Base-by-base conservation (phyloP, 495 filamentous ascomycete species). In the Hypoxylon fuscum region DNA sequence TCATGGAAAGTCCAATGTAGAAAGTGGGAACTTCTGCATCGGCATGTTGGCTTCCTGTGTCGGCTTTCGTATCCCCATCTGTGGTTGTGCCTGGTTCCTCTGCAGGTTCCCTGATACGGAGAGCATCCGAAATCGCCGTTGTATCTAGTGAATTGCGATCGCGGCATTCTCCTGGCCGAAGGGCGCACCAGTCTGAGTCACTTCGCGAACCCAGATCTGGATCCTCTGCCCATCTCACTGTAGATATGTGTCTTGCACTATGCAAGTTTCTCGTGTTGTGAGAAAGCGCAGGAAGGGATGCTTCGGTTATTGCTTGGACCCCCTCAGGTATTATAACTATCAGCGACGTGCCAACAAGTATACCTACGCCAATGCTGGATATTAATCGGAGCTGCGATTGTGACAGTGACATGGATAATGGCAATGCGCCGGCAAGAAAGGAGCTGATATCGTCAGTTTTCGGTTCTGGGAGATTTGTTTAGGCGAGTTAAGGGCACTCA, bases 311-410 rank as follows among this genome's bases (percentile, higher is more conserved):
- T 5, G 95, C 95, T 68, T 97, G 95, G 44, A 98, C 87, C 12
- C 95, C 95, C 74, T 98, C 95, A 0, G 95, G 95, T 68, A 98
- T 96, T 71, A 98, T 98, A 2, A 98, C 92, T 53, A 98, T 93
- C 64, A 98, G 83, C 7, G 92, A 92, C 29, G 94, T 98, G 31
- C 95, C 95, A 17, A 98, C 93, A 6, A 98, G 80, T 12, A 98
- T 88, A 35, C 95, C 95, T 79, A 97, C 92, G 25, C 95, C 95
- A 71, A 98, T 86, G 17, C 92, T 91, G 9, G 93, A 93, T 72
- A 98, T 91, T 31, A 97, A 74, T 69, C 95, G 87, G 20, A 97
- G 79, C 71, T 96, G 92, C 31, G 91, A 91, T 56, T 88, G 87
- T n/a, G 95, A 93, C 11, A 98, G 84, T 47, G 88, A 84, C 79